These are phyloP conservation scores for Carex parvula DNA, from an alignment of 176 grass and related monocot genomes.

Conservation along the genomic window DNA sequence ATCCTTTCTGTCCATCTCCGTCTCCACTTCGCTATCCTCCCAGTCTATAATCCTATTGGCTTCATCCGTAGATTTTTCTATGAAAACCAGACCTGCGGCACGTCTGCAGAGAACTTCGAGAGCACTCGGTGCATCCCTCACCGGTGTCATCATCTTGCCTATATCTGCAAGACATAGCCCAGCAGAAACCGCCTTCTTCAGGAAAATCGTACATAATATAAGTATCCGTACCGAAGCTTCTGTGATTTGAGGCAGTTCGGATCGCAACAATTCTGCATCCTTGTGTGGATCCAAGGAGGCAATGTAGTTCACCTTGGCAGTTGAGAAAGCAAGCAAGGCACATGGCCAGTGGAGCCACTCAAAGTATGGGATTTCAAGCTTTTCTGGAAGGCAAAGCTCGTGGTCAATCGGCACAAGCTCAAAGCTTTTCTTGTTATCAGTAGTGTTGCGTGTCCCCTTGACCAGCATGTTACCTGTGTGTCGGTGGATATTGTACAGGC, in stretches of 20 bases:
- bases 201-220: slow-evolving; percentile 67
- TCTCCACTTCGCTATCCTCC: slow-evolving; percentile 8
- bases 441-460: slow-evolving; percentile 36
- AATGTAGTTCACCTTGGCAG: slow-evolving; percentile 45
- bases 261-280: slow-evolving; percentile 66
- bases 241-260: slow-evolving; percentile 49
- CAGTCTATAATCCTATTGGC: not conserved
- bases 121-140: slow-evolving; percentile 47
- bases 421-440: slow-evolving; percentile 1
- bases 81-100: slow-evolving; percentile 4
- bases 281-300: slow-evolving; percentile 55
- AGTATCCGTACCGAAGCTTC: slow-evolving; percentile 63
- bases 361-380: slow-evolving; percentile 84
- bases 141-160: slow-evolving; percentile 85
- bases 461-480: slow-evolving; percentile 97
- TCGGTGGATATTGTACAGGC: slow-evolving; percentile 92
- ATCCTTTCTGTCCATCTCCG: slow-evolving; percentile 21
- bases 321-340: slow-evolving; percentile 49
- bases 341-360: slow-evolving; percentile 99
- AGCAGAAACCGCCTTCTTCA: slow-evolving; percentile 49
- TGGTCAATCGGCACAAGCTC: slow-evolving; percentile 95
- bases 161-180: slow-evolving; percentile 84
- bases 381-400: slow-evolving; percentile 81
- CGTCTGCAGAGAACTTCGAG: slow-evolving; percentile 66
- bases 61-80: slow-evolving; percentile 22